Percentiles rank a stretch among this genome's conserved stretches.
These are phyloP conservation scores for Kodamaea kakaduensis DNA, from an alignment of 805 yeast genomes.

Conservation along the genomic window DNA sequence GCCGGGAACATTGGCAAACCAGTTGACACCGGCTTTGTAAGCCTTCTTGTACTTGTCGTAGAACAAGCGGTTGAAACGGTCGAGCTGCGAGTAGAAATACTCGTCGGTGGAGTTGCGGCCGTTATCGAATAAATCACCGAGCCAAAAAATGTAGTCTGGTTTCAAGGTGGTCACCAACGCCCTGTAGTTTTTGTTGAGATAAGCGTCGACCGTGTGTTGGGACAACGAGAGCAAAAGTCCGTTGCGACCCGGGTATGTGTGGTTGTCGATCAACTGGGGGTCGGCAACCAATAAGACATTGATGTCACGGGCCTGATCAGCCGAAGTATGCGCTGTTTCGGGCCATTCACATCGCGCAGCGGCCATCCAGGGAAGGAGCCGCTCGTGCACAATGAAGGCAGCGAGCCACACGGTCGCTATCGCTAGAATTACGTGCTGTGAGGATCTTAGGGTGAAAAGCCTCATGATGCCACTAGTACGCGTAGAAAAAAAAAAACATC, in stretches of 20 bases:
- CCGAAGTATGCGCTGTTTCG: background rate
- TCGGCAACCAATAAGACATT: constrained; percentile 39
- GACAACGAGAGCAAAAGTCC: constrained; percentile 27
- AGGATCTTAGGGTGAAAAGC: constrained; percentile 1
- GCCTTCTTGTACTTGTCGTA: constrained; percentile 9
- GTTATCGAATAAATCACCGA: constrained; percentile 43
- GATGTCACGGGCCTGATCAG: constrained; percentile 14
- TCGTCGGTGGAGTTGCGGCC: constrained; percentile 32
- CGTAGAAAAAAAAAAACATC: too few relatives aligned
- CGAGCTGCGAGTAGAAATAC: constrained; percentile 27
- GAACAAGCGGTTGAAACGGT: constrained; percentile 34
- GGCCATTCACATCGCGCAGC: constrained; percentile 35
- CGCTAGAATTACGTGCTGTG: constrained; percentile 5
- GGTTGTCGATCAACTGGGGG: constrained; percentile 43
- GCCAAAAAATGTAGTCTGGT: constrained; percentile 37
- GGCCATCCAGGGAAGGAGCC: constrained; percentile 23
- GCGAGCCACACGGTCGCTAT: constrained; percentile 22
- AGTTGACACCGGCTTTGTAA: constrained; percentile 20
- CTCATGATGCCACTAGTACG: too few relatives aligned
- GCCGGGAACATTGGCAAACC: constrained; percentile 30
- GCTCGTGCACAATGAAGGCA: constrained; percentile 31
- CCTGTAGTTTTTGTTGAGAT: constrained; percentile 35
- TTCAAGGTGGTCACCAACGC: constrained; percentile 26
- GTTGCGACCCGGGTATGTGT: constrained; percentile 41
- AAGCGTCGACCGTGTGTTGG: constrained; percentile 39